These are phyloP conservation scores for Eucalyptus brandiana DNA, from an alignment of 345 rosid genomes.

Conservation along the genomic window DNA sequence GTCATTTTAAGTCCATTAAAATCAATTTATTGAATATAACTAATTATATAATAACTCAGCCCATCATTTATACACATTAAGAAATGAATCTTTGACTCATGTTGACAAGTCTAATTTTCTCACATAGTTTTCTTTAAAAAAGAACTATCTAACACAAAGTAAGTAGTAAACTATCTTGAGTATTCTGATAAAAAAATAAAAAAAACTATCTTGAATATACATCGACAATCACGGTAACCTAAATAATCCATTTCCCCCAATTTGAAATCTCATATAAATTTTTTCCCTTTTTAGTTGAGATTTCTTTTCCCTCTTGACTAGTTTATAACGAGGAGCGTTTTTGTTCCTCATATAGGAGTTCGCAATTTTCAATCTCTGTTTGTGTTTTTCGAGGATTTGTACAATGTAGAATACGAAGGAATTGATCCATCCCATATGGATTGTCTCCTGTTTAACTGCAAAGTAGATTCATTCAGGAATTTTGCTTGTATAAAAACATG, in stretches of 20 bases:
- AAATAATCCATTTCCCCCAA: background rate
- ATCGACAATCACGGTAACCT: background rate
- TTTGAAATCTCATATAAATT: background rate
- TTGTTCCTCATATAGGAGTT: background rate
- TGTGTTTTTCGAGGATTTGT: background rate
- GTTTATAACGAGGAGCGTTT: slow-evolving; percentile 22
- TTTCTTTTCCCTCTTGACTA: background rate
- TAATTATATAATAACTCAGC: too few species aligned
- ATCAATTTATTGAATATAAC: too few species aligned
- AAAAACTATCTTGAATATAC: too few species aligned
- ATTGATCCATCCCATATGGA: background rate
- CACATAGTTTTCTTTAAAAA: background rate
- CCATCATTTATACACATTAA: too few species aligned
- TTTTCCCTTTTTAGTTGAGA: background rate
- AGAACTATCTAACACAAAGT: background rate
- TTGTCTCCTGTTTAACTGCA: background rate
- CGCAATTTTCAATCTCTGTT: background rate
- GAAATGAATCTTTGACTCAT: too few species aligned
- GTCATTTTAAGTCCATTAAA: too few species aligned
- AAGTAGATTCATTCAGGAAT: background rate
- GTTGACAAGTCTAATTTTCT: too few species aligned
- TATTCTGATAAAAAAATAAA: too few species aligned
- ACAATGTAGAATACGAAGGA: slow-evolving; percentile 12
- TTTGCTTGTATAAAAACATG: background rate
- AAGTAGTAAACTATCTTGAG: too few species aligned